Percentiles rank a stretch among this genome's conserved stretches.
Evolutionary conservation across 2,329 filamentous ascomycete genomes (phyloP).

Genomic region (Nothophaeocryptopus gaeumannii): DNA sequence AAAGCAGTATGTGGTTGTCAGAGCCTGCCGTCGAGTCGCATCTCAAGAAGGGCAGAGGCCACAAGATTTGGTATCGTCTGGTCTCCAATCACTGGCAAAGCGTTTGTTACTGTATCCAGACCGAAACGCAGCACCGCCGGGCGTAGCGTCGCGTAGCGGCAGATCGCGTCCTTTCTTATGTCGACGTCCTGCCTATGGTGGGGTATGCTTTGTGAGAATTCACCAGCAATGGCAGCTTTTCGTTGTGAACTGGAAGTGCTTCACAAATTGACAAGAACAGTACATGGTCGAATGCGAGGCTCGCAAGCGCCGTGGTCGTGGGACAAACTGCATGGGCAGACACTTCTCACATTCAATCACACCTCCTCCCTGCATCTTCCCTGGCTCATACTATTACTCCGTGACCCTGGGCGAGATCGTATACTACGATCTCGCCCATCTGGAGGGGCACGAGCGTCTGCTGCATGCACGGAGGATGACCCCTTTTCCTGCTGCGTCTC

Average conservation of each 20-base stretch:
- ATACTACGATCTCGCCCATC: conserved; percentile 8
- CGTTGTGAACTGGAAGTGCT: neutral
- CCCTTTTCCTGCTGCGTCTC: neutral
- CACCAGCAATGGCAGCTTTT: neutral
- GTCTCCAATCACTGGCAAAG: no score
- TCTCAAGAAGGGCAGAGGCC: no score
- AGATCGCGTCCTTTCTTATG: conserved; percentile 33
- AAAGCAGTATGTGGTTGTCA: no score
- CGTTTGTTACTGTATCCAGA: conserved; percentile 8
- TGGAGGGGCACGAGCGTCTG: conserved; percentile 1
- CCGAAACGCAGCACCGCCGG: conserved; percentile 22
- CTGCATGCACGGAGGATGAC: conserved; percentile 4
- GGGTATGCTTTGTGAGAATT: conserved; percentile 17
- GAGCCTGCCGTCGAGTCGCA: no score
- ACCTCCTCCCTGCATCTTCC: conserved; percentile 5
- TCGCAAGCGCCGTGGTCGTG: neutral
- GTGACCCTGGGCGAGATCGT: conserved; percentile 6
- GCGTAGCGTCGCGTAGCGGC: conserved; percentile 32
- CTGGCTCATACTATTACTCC: neutral
- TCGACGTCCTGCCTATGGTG: conserved; percentile 31
- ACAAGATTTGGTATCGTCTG: no score
- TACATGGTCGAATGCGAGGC: neutral
- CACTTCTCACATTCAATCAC: conserved; percentile 4
- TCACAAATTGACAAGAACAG: neutral
- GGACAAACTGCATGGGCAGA: neutral